Conservation (phyloP, 108 stramenopile genomes). For the Skeletonema marinoi region DNA sequence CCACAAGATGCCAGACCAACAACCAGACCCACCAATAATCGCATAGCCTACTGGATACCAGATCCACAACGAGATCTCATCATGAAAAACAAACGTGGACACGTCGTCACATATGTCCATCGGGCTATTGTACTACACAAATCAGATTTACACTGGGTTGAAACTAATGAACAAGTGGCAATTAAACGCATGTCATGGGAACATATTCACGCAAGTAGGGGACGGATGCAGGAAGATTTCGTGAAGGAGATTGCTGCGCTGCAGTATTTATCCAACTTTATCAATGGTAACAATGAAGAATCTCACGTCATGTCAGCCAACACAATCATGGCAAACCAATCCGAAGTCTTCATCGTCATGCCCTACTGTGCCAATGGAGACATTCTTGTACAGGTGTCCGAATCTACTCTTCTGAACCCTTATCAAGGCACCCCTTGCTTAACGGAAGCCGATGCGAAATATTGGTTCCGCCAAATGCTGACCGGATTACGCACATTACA, state of each 20-base stretch:
- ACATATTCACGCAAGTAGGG: constrained; percentile 12
- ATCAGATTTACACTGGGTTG: constrained; percentile 33
- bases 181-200: constrained; percentile 37
- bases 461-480: constrained; percentile 78
- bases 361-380: constrained; percentile 47
- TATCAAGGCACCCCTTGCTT: constrained; percentile 25
- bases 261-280: constrained; percentile 29
- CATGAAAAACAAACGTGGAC: constrained; percentile 17
- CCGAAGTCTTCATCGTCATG: constrained; percentile 40
- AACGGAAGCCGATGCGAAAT: constrained; percentile 67
- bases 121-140: constrained; percentile 27
- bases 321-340: constrained; percentile 37
- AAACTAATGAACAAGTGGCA: constrained; percentile 22
- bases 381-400: constrained; percentile 24
- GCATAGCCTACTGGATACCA: neutral
- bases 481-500: constrained; percentile 76
- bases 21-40: neutral
- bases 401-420: constrained; percentile 1
- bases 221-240: constrained; percentile 34
- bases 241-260: constrained; percentile 36
- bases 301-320: constrained; percentile 33
- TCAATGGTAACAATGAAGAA: neutral
- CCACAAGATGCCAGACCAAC: neutral
- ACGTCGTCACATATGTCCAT: constrained; percentile 13
- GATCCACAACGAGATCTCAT: neutral